Evolutionary conservation across 495 filamentous ascomycete species (phyloP), one percentile per base, ranked within the genome.

Genomic region (Xeromyces bisporus): DNA sequence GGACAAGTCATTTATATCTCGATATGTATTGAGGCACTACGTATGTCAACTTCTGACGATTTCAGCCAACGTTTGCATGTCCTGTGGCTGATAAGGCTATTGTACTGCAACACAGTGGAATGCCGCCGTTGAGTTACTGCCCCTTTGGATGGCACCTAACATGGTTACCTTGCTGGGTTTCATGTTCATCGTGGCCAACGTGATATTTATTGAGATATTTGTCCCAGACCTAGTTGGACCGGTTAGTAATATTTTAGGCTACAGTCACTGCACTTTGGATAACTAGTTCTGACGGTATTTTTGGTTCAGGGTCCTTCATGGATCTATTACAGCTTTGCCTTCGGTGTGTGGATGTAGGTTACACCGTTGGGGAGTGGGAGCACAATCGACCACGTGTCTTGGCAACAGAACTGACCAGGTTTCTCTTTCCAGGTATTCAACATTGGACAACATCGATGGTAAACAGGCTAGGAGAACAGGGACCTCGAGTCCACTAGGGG

Each of bases 401-500:
- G 15, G 29, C 15, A 4, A 31, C 13, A 7, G 4, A 9, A 15
- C 26, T 28, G 26, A 28, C 14, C 3, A 4, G 2, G 2, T 31
- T 23, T 20, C 6, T 39, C 26, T 21, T 20, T n/a, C 6, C 44
- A 73, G 73, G 60, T 96, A 96, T 58, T 92, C 87, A 23, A 97
- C 89, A 8, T 78, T 97, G 73, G 89, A 97, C 60, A 97, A 97
- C 48, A 75, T 97, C 23, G 89, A 97, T 52, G 89, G 89, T 35
- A 97, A 97, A 63, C 89, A 97, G 60, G 89, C 89, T 15, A 64
- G 89, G 34, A 67, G 89, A 36, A 97, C 91, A 6, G 87, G 89
- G 4, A 93, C 87, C 9, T 96, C 89, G 24, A 93, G 84, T 46
- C 81, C 81, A 7, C 62, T 97, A 15, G 89, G 89, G 35, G 89